phyloP scores from a whole-genome alignment of 2,329 filamentous ascomycete genomes.

The Fusarium sp. region DNA sequence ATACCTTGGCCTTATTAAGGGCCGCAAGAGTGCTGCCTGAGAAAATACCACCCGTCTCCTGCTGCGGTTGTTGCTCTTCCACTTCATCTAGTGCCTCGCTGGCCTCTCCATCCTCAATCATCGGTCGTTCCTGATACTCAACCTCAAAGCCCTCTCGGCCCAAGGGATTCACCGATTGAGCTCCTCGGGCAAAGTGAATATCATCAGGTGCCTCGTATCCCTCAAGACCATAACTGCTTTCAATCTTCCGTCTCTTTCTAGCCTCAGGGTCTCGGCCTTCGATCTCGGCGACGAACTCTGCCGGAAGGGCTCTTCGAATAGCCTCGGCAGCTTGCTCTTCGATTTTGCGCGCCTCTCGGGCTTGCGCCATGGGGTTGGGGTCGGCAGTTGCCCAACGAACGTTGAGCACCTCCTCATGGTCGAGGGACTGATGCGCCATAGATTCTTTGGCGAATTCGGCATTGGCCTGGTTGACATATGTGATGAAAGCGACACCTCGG shows the following conservation, averaged over 20 bases:
- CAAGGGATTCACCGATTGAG: slow-evolving; percentile 72
- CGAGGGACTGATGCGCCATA: slow-evolving; percentile 93
- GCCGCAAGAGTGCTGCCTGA: slow-evolving; percentile 86
- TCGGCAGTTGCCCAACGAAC: slow-evolving; percentile 97
- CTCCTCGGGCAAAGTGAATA: slow-evolving; percentile 88
- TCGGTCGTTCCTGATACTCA: slow-evolving; percentile 70
- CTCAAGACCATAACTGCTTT: slow-evolving; percentile 88
- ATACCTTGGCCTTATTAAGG: slow-evolving; percentile 70
- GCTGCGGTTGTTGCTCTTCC: slow-evolving; percentile 56
- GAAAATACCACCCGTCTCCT: slow-evolving; percentile 74
- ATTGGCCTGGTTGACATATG: slow-evolving; percentile 91
- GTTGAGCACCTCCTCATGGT: slow-evolving; percentile 93
- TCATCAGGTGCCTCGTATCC: slow-evolving; percentile 96
- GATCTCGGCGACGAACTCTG: slow-evolving; percentile 91
- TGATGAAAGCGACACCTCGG: slow-evolving; percentile 93
- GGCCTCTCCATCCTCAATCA: slow-evolving; percentile 70
- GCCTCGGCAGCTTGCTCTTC: slow-evolving; percentile 98
- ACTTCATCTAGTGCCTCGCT: slow-evolving; percentile 52
- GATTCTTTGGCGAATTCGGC: slow-evolving; percentile 93
- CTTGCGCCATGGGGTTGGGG: slow-evolving; percentile 94
- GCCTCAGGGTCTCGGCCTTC: slow-evolving; percentile 91
- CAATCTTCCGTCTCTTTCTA: slow-evolving; percentile 87
- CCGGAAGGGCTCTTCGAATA: slow-evolving; percentile 86
- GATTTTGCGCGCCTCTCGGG: slow-evolving; percentile 86
- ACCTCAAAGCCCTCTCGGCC: slow-evolving; percentile 72